phyloP scores from a whole-genome alignment of 106 monocot genomes.

The Allium fistulosum region DNA sequence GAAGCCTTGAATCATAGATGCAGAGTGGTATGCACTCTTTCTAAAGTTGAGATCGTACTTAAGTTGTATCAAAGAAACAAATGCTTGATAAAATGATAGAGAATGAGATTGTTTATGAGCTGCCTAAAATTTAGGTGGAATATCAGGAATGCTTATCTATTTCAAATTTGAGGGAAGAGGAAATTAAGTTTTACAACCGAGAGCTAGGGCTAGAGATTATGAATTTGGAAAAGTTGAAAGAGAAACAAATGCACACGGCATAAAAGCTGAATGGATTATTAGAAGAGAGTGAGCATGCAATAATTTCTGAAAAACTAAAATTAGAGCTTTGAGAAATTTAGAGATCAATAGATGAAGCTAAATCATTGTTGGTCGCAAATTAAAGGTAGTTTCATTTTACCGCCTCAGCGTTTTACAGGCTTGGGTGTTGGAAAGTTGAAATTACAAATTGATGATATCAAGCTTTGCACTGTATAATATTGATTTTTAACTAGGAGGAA shows the following conservation, averaged over 20 bases:
- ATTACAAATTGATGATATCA: too few species aligned
- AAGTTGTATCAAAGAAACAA: constrained; percentile 27
- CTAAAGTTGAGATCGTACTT: constrained; percentile 21
- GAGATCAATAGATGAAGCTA: too few species aligned
- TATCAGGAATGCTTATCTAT: constrained; percentile 39
- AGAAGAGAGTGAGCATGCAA: too few species aligned
- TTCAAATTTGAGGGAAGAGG: constrained; percentile 34
- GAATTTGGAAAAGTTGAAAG: constrained; percentile 25
- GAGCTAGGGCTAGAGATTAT: constrained; percentile 10
- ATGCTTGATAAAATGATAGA: constrained; percentile 22
- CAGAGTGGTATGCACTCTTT: constrained; percentile 8
- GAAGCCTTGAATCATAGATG: constrained; percentile 21
- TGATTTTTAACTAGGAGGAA: too few species aligned
- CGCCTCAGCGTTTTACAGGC: too few species aligned
- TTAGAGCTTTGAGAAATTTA: too few species aligned
- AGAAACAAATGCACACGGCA: constrained; percentile 7
- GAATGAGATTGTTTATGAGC: constrained; percentile 9
- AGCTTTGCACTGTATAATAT: too few species aligned
- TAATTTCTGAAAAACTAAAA: too few species aligned
- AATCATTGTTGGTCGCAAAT: constrained; percentile 11
- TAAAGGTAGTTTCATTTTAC: neutral
- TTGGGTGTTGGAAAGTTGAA: too few species aligned
- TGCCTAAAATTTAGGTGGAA: constrained; percentile 35
- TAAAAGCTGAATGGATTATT: too few species aligned
- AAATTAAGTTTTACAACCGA: constrained; percentile 37